phyloP scores from a whole-genome alignment of 192 early-diverging fungal species.

The Coemansia interrupta region DNA sequence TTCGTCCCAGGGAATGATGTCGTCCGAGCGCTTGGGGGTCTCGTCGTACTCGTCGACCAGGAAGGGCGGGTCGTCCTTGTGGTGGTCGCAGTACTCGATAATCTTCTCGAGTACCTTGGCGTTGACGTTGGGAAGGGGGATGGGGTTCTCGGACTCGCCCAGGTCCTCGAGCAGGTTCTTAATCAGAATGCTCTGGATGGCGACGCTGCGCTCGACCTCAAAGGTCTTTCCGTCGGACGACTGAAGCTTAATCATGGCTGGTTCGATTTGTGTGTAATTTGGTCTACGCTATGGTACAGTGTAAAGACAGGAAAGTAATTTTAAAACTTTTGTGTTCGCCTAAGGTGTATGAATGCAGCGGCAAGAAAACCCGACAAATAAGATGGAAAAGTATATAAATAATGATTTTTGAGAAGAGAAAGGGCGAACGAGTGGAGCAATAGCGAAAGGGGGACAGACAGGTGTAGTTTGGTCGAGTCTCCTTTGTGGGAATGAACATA shows the following conservation, averaged over 20 bases:
- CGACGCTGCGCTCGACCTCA: constrained; percentile 62
- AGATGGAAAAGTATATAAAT: neutral
- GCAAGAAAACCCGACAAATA: neutral
- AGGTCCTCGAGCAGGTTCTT: constrained; percentile 80
- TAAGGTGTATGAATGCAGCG: neutral
- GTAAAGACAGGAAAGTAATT: too few species aligned
- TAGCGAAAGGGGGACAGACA: neutral
- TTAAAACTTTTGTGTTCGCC: too few species aligned
- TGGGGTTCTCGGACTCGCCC: constrained; percentile 63
- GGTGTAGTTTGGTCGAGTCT: neutral
- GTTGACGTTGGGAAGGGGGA: constrained; percentile 77
- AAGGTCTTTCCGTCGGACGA: constrained; percentile 66
- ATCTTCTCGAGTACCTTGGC: constrained; percentile 73
- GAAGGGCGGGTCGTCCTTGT: constrained; percentile 65
- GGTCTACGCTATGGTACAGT: neutral
- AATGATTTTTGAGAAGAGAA: neutral
- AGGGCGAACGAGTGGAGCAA: neutral
- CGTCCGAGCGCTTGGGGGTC: constrained; percentile 61
- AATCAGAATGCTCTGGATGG: constrained; percentile 71
- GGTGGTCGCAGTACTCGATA: constrained; percentile 80
- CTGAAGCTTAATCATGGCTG: constrained; percentile 54
- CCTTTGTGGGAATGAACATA: too few species aligned
- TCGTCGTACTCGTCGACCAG: constrained; percentile 54
- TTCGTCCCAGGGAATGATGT: constrained; percentile 78
- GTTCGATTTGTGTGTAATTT: neutral